Conservation (phyloP, 345 rosid species). For the Carallia brachiata region DNA sequence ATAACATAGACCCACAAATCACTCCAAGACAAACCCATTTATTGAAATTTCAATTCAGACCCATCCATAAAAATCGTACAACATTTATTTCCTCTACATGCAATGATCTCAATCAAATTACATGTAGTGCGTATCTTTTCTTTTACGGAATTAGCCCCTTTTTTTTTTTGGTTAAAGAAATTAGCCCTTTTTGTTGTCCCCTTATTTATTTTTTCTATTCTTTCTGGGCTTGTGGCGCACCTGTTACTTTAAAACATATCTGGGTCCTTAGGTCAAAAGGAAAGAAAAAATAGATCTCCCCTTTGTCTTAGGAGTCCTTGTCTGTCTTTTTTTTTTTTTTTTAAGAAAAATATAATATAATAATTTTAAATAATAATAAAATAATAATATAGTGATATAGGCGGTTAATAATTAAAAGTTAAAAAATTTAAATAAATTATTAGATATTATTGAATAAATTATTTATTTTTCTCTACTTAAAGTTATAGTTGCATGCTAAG, state of each 20-base stretch:
- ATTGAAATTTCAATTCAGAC: constrained; percentile 7
- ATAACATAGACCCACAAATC: constrained; percentile 30
- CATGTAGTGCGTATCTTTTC: not conserved
- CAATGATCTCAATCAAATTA: not conserved
- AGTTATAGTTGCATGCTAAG: too few relatives aligned
- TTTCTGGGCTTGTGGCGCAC: not conserved
- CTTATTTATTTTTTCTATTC: not conserved
- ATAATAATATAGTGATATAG: too few relatives aligned
- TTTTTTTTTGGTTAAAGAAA: not conserved
- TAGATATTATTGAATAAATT: too few relatives aligned
- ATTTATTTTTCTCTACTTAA: too few relatives aligned
- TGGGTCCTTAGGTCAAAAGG: constrained; percentile 17
- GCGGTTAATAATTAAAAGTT: too few relatives aligned
- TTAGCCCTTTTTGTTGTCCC: too few relatives aligned
- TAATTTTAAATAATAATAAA: too few relatives aligned
- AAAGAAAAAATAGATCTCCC: not conserved
- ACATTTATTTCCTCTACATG: constrained; percentile 9
- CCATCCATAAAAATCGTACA: constrained; percentile 19
- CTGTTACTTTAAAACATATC: constrained; percentile 11
- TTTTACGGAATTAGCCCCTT: not conserved
- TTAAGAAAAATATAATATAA: too few relatives aligned
- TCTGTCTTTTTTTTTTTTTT: too few relatives aligned
- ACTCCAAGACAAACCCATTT: constrained; percentile 32
- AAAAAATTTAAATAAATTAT: too few relatives aligned
- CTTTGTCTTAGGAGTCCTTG: not conserved